Percentiles rank a stretch among this genome's conserved stretches.
Evolutionary conservation across 2,329 filamentous ascomycete species (phyloP).

Genomic region (Madurella mycetomatis): DNA sequence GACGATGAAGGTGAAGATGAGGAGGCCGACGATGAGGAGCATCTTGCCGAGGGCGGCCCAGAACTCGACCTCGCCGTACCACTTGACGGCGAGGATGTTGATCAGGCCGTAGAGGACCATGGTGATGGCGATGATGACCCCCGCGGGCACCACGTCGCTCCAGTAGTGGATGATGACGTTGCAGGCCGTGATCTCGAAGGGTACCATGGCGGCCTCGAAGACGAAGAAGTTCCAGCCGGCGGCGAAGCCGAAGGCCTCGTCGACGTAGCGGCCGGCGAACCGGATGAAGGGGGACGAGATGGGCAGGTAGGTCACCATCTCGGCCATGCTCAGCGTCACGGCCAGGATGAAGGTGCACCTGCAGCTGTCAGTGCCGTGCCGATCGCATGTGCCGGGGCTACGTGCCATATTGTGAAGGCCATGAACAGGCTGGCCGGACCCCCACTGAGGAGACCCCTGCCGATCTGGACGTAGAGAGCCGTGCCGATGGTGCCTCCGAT

Average conservation of each 20-base stretch:
- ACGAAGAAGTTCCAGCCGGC: conserved; percentile 72
- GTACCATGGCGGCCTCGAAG: conserved; percentile 63
- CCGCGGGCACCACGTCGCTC: conserved; percentile 52
- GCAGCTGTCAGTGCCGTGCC: not conserved
- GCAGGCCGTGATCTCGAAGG: conserved; percentile 63
- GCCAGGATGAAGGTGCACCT: conserved; percentile 56
- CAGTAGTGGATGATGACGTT: conserved; percentile 61
- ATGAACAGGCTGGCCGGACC: conserved; percentile 56
- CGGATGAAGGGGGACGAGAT: conserved; percentile 76
- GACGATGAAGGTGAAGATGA: conserved; percentile 73
- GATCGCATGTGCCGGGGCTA: not conserved
- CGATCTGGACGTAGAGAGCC: conserved; percentile 57
- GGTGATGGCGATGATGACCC: conserved; percentile 55
- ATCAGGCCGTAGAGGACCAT: conserved; percentile 45
- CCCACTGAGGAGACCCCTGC: conserved; percentile 52
- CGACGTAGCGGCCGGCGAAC: conserved; percentile 70
- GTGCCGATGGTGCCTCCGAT: conserved; percentile 64
- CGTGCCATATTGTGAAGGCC: conserved; percentile 54
- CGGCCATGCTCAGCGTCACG: conserved; percentile 60
- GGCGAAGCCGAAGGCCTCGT: conserved; percentile 69
- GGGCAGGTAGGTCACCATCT: conserved; percentile 73
- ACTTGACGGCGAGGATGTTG: conserved; percentile 69
- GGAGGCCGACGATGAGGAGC: conserved; percentile 64
- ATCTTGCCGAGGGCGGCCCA: conserved; percentile 68
- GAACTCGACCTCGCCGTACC: conserved; percentile 76